These are phyloP conservation scores for Botryotinia globosa DNA, from an alignment of 2,329 filamentous ascomycete species.

Conservation along the genomic window DNA sequence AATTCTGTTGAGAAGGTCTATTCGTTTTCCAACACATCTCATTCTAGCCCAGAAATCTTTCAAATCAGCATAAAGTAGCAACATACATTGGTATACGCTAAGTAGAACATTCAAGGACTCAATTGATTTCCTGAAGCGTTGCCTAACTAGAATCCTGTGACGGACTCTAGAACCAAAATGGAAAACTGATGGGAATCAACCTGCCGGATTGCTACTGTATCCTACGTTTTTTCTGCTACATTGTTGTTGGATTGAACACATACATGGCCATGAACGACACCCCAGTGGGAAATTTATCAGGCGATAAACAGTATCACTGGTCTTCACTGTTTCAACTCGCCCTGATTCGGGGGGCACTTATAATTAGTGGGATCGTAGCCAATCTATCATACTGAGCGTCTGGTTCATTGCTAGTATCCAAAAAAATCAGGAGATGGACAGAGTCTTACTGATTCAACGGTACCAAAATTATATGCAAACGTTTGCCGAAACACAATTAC, in stretches of 20 bases:
- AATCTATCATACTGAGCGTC: neutral
- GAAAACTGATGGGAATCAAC: neutral
- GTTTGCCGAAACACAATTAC: neutral
- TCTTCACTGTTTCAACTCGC: neutral
- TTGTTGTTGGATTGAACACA: neutral
- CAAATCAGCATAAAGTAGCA: rapidly evolving
- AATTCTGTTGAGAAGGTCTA: neutral
- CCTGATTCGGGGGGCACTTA: neutral
- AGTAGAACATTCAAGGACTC: neutral
- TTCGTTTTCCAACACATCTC: neutral
- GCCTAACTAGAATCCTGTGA: neutral
- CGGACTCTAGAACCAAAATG: neutral
- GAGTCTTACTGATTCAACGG: neutral
- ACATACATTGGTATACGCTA: rapidly evolving
- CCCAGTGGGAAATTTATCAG: neutral
- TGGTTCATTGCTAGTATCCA: no score
- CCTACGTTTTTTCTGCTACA: rapidly evolving
- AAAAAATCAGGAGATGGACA: neutral
- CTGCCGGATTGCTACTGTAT: neutral
- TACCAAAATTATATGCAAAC: neutral
- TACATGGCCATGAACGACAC: neutral
- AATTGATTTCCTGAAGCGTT: no score
- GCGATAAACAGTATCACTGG: neutral
- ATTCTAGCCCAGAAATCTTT: neutral
- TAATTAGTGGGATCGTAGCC: neutral